These are phyloP conservation scores for Calvatia gigantea DNA, from an alignment of 768 basidiomycete genomes.

Conservation along the genomic window DNA sequence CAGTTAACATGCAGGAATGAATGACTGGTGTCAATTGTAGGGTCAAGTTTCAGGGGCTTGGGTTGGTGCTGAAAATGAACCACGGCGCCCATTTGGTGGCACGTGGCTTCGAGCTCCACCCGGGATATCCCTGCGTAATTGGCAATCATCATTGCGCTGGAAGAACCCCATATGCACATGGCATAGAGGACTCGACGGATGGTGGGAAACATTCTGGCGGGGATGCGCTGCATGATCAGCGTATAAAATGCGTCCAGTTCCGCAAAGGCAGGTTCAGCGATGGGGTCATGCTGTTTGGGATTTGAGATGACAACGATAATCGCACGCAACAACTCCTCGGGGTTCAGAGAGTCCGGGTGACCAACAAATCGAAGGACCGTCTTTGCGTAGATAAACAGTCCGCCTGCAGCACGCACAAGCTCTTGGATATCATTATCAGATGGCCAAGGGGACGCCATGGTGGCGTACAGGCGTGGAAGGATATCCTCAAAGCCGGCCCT, in stretches of 20 bases:
- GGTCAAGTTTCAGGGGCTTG: background rate
- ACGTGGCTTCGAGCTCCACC: background rate
- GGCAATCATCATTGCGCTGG: background rate
- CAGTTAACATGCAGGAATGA: background rate
- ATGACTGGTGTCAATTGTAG: background rate
- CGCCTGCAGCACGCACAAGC: slow-evolving; percentile 18
- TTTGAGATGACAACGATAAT: background rate
- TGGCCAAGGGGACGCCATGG: slow-evolving; percentile 8
- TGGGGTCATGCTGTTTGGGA: background rate
- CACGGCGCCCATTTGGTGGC: background rate
- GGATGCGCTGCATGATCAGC: background rate
- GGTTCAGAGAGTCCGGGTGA: slow-evolving; percentile 13
- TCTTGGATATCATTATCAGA: slow-evolving; percentile 2
- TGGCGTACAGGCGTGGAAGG: background rate
- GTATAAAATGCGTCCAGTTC: slow-evolving; percentile 16
- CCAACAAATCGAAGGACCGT: slow-evolving; percentile 23
- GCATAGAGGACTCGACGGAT: slow-evolving; percentile 24
- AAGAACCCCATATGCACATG: background rate
- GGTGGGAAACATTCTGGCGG: slow-evolving; percentile 30
- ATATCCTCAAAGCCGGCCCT: background rate
- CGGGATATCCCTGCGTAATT: background rate
- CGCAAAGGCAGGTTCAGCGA: background rate
- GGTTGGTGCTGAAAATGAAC: background rate
- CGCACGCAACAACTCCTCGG: background rate
- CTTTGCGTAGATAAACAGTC: slow-evolving; percentile 25